Evolutionary conservation across 345 rosid genomes (phyloP), one percentile per base, ranked within the genome.

Genomic region (Eucalyptus microcorys): DNA sequence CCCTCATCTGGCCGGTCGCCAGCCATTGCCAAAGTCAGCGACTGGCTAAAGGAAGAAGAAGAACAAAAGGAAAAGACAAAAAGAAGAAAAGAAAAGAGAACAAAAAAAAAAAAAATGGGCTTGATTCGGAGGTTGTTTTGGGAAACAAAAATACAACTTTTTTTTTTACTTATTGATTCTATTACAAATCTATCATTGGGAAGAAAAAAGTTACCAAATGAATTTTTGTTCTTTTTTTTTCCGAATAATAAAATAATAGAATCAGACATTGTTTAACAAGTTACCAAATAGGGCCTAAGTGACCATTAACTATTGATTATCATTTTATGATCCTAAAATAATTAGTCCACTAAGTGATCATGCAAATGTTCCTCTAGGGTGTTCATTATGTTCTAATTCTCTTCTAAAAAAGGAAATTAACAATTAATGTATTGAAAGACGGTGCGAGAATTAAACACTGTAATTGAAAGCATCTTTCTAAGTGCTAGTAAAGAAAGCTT

Each of bases 1-100:
- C 53, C 2, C 53, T 50, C 1, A 0, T 16, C 0, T 50, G 21
- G 53, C 21, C 2, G 0, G 1, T 16, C 0, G 21, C 8, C 1
- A 16, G 1, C 21, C 53, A 50, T 50, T 50, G 8, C 21, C 53
- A 16, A 16, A 21, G 53, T 50, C 4, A 50, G 3, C 2, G 0
- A 50, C 0, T 50, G 1, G 53, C 53, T 50, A 50, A 50, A 50
- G 53, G 21, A 16, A 50, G 0, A 50, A 16, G 21, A 50, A 50
- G 21, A 50, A 50, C 8, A 50, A 50, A 0, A 49, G 8, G 53
- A 15, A 50, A 50, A 50, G 21, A 50, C 2, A 0, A 12, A 48
- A 48, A 12, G 8, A 16, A 50, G 19, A 6, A 1, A 50, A 6
- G 3, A 50, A 50, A 50, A 50, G 7, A 15, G 7, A 50, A 5